A percentile compares a stretch with the other conserved stretches of the same genome.
These are phyloP conservation scores for Curvularia sp. DNA, from an alignment of 2,329 filamentous ascomycete genomes.

Conservation along the genomic window DNA sequence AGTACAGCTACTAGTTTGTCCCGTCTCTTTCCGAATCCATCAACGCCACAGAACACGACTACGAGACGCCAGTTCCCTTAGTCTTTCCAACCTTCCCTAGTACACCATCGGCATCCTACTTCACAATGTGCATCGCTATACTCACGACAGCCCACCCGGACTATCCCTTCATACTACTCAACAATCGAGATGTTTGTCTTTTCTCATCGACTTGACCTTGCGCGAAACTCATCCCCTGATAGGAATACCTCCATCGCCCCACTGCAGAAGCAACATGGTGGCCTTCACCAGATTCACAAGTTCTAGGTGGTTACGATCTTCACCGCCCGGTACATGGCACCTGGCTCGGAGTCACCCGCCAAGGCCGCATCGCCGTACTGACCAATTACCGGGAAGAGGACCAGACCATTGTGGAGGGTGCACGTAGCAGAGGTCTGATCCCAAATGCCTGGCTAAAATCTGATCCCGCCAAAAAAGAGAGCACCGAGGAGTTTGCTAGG, in stretches of 20 bases:
- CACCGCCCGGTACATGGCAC: conserved; percentile 66
- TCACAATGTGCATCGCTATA: conserved; percentile 57
- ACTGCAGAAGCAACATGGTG: conserved; percentile 67
- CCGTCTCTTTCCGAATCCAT: conserved; percentile 23
- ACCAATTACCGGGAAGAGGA: conserved; percentile 68
- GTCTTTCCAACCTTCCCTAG: not conserved
- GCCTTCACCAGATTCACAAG: conserved; percentile 61
- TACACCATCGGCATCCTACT: not conserved
- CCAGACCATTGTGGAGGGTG: conserved; percentile 51
- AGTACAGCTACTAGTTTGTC: conserved; percentile 12
- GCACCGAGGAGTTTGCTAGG: conserved; percentile 60
- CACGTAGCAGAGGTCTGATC: conserved; percentile 64
- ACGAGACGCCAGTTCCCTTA: not conserved
- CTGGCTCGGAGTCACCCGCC: conserved; percentile 68
- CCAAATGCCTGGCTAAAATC: conserved; percentile 65
- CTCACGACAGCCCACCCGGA: conserved; percentile 57
- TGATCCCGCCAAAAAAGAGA: conserved; percentile 42
- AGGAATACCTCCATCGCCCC: conserved; percentile 69
- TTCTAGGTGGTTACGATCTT: conserved; percentile 68
- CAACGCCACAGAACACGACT: conserved; percentile 12
- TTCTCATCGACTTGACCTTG: not conserved
- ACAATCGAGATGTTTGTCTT: conserved; percentile 56
- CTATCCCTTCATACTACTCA: conserved; percentile 59
- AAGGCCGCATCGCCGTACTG: conserved; percentile 67
- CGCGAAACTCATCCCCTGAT: conserved; percentile 9